phyloP scores from a whole-genome alignment of 441 rosid genomes.

The Euphorbia schlechtendalii region DNA sequence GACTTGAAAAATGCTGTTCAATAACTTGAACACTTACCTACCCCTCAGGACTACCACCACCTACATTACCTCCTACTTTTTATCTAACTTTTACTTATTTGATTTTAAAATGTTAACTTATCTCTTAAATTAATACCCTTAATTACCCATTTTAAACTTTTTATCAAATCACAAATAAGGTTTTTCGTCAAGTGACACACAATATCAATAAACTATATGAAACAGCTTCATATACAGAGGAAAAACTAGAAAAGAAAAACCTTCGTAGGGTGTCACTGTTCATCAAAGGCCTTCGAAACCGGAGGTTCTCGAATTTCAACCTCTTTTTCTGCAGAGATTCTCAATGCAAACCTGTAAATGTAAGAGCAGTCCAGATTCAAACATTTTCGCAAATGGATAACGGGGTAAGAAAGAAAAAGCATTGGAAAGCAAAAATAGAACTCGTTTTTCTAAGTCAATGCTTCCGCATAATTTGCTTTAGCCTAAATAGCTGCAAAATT shows the following conservation, averaged over 20 bases:
- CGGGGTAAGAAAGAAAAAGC: slow-evolving; percentile 4
- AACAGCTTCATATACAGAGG: slow-evolving; percentile 1
- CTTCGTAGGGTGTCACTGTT: slow-evolving; percentile 88
- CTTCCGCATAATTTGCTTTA: neutral
- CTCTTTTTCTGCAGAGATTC: slow-evolving; percentile 56
- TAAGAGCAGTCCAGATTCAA: slow-evolving; percentile 12
- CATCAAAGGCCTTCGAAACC: slow-evolving; percentile 82
- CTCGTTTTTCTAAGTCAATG: neutral
- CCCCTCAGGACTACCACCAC: no score
- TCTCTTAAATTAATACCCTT: no score
- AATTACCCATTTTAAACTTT: no score
- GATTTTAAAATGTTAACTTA: no score
- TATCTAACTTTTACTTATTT: no score
- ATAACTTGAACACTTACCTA: no score
- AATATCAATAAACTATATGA: neutral
- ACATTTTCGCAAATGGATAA: neutral
- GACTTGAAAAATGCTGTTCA: no score
- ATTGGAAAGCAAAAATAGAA: slow-evolving; percentile 3
- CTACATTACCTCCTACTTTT: no score
- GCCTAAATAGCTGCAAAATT: neutral
- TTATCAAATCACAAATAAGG: no score
- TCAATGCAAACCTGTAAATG: slow-evolving; percentile 58
- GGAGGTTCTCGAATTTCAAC: slow-evolving; percentile 96
- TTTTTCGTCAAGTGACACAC: neutral
- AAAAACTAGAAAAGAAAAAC: slow-evolving; percentile 33